Evolutionary conservation across 2,329 filamentous ascomycete genomes (phyloP).

Genomic region (Alternaria brassicae): DNA sequence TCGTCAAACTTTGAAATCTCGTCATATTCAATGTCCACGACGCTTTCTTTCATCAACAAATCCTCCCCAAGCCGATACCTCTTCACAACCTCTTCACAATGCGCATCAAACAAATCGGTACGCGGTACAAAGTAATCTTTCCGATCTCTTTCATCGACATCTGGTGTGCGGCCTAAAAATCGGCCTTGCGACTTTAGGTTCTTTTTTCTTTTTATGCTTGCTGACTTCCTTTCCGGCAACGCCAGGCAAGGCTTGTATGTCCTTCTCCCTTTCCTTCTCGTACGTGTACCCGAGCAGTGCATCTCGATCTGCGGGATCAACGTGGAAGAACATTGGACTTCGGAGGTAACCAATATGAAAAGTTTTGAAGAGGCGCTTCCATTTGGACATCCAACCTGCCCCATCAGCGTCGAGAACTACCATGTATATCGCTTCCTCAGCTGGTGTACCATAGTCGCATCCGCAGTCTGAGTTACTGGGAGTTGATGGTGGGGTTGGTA

Average conservation of each 20-base stretch:
- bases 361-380: constrained; percentile 72
- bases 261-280: constrained; percentile 64
- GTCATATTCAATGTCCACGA: constrained; percentile 68
- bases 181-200: constrained; percentile 56
- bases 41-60: constrained; percentile 66
- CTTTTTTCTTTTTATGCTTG: constrained; percentile 77
- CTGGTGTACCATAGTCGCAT: constrained; percentile 11
- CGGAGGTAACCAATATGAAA: constrained; percentile 75
- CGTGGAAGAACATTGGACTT: constrained; percentile 84
- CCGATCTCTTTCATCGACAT: constrained; percentile 56
- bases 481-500: constrained; percentile 34
- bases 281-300: constrained; percentile 74
- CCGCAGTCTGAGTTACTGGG: constrained; percentile 28
- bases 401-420: constrained; percentile 72
- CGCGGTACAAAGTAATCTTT: constrained; percentile 57
- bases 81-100: constrained; percentile 51
- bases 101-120: constrained; percentile 50
- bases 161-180: constrained; percentile 51
- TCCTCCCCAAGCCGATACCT: constrained; percentile 59
- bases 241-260: constrained; percentile 73
- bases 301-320: constrained; percentile 78
- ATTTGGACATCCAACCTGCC: constrained; percentile 71
- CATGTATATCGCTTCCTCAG: constrained; percentile 32
- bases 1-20: constrained; percentile 48
- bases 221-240: constrained; percentile 82